These are phyloP conservation scores for Podospora pseudopauciseta DNA, from an alignment of 495 filamentous ascomycete genomes.

Conservation along the genomic window DNA sequence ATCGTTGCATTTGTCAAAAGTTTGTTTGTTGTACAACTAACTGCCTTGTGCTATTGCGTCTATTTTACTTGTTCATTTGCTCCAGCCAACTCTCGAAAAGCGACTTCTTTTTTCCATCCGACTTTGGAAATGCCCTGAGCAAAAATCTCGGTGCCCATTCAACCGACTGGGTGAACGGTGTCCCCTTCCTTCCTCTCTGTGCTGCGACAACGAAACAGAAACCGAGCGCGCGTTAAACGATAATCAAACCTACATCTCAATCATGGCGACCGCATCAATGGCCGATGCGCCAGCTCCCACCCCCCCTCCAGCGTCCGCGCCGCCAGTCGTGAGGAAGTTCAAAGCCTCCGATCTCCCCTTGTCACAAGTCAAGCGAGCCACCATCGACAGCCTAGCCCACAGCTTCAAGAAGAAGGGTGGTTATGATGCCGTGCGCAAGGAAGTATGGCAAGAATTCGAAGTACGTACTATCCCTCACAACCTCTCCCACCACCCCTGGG, in stretches of 20 bases:
- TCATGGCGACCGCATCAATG: background rate
- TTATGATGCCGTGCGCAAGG: slow-evolving; percentile 79
- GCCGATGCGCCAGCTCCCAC: slow-evolving; percentile 1
- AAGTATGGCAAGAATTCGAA: slow-evolving; percentile 75
- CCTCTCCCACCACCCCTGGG: background rate
- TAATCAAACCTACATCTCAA: background rate
- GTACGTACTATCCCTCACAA: slow-evolving; percentile 46
- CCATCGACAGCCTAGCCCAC: slow-evolving; percentile 74
- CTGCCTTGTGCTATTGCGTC: background rate
- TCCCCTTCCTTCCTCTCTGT: background rate
- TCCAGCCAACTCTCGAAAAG: background rate
- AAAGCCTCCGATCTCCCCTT: slow-evolving; percentile 82
- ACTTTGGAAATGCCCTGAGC: background rate
- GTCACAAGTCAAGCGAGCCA: slow-evolving; percentile 62
- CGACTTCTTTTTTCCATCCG: background rate
- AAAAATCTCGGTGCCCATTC: background rate
- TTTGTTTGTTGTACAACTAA: background rate
- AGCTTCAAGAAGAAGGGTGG: slow-evolving; percentile 89
- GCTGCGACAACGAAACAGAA: background rate
- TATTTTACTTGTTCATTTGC: background rate
- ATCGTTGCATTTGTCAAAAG: background rate
- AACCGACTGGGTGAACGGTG: background rate
- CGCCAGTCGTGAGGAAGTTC: slow-evolving; percentile 57
- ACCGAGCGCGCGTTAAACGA: background rate
- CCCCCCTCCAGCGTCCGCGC: background rate